Percentiles rank a stretch among this genome's conserved stretches.
Evolutionary conservation across 345 rosid species (phyloP).

Genomic region (Eucalyptus sp.): DNA sequence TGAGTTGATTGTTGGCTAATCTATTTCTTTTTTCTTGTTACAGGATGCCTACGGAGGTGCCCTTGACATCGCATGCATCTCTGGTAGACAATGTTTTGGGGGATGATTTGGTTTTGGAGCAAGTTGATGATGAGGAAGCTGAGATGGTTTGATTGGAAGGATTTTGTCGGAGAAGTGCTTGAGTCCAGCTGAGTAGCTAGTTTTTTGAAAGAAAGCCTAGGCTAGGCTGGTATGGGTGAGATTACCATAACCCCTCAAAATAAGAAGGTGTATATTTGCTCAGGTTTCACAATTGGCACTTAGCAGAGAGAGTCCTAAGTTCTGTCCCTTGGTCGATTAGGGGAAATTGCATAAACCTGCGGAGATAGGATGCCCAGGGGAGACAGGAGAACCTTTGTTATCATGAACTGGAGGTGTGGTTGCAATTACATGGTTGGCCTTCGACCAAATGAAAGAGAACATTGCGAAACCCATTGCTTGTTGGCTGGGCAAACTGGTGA

Average conservation of each 20-base stretch:
- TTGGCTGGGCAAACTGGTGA: too few species aligned
- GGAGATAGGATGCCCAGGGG: too few species aligned
- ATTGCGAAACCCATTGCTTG: too few species aligned
- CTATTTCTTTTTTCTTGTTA: too few species aligned
- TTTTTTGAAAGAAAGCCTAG: neutral
- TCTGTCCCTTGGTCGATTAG: too few species aligned
- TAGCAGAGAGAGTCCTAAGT: neutral
- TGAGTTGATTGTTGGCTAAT: neutral
- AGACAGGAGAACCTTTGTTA: too few species aligned
- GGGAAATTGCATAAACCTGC: too few species aligned
- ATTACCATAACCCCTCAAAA: neutral
- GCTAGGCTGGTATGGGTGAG: neutral
- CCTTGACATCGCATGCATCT: neutral
- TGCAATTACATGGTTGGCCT: too few species aligned
- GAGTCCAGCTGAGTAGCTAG: neutral
- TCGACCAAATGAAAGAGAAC: too few species aligned
- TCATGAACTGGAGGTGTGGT: too few species aligned
- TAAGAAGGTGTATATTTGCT: neutral
- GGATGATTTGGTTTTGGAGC: neutral
- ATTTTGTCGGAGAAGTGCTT: neutral
- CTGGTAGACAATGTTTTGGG: fast-evolving
- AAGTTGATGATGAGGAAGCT: neutral
- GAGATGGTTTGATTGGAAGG: neutral
- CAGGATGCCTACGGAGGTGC: neutral
- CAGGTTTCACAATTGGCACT: neutral